These are phyloP conservation scores for Tolypocladium amazonense DNA, from an alignment of 2,329 filamentous ascomycete species.

Conservation along the genomic window DNA sequence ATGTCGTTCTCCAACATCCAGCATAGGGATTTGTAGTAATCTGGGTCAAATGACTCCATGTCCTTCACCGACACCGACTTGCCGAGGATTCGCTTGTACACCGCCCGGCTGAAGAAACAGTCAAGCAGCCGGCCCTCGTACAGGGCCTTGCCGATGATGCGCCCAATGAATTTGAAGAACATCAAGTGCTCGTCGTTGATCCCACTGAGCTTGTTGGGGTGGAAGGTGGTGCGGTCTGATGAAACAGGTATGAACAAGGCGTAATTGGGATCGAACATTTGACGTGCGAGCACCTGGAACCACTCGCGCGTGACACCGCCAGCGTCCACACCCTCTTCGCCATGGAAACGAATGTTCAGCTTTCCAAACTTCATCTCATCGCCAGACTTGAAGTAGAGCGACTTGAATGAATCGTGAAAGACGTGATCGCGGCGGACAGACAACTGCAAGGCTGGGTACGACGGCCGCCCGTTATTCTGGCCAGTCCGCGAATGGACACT, in stretches of 20 bases:
- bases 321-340: constrained; percentile 94
- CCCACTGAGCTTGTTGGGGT: constrained; percentile 86
- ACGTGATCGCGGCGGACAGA: constrained; percentile 88
- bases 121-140: constrained; percentile 94
- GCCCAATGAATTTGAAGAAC: constrained; percentile 99
- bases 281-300: constrained; percentile 94
- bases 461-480: constrained; percentile 57
- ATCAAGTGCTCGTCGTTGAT: constrained; percentile 92
- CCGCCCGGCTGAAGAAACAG: constrained; percentile 96
- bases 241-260: constrained; percentile 94
- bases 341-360: constrained; percentile 92
- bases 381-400: constrained; percentile 91
- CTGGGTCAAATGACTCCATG: constrained; percentile 96
- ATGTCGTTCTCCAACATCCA: constrained; percentile 99
- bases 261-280: constrained; percentile 99
- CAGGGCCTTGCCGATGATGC: constrained; percentile 94
- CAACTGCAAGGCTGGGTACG: constrained; percentile 66
- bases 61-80: constrained; percentile 96
- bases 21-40: constrained; percentile 96
- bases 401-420: constrained; percentile 96
- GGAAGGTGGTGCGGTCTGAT: constrained; percentile 95
- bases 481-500: constrained; percentile 68
- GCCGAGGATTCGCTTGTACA: constrained; percentile 95
- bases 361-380: constrained; percentile 99
- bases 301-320: constrained; percentile 96